These are phyloP conservation scores for Arabidopsis hybrid DNA, from an alignment of 441 rosid species.

Conservation along the genomic window DNA sequence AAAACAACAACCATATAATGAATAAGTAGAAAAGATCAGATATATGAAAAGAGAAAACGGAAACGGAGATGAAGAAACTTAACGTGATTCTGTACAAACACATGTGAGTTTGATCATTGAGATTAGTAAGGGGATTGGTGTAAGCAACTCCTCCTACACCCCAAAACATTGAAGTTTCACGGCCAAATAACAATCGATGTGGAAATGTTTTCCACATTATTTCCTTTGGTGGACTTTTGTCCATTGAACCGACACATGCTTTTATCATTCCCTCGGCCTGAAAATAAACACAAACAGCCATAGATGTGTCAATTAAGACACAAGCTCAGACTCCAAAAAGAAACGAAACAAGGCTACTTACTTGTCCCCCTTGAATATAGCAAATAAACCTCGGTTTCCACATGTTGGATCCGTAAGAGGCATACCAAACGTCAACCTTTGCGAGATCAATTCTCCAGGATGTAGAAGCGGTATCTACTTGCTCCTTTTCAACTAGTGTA, in stretches of 20 bases:
- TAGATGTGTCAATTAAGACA: no score
- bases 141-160: slow-evolving; percentile 95
- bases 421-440: slow-evolving; percentile 83
- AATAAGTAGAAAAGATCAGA: slow-evolving; percentile 18
- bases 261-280: no score
- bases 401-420: slow-evolving; percentile 88
- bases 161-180: slow-evolving; percentile 64
- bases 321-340: not conserved
- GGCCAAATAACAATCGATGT: slow-evolving; percentile 83
- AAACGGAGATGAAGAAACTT: slow-evolving; percentile 36
- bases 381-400: slow-evolving; percentile 86
- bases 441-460: slow-evolving; percentile 79
- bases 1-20: no score
- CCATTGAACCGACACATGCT: slow-evolving; percentile 76
- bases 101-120: slow-evolving; percentile 57
- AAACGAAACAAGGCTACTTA: slow-evolving; percentile 39
- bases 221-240: slow-evolving; percentile 77
- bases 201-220: slow-evolving; percentile 74
- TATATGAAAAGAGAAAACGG: slow-evolving; percentile 21
- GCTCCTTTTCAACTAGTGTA: no score
- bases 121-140: slow-evolving; percentile 60
- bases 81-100: slow-evolving; percentile 89
- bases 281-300: no score
- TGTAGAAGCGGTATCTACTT: slow-evolving; percentile 34
- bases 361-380: slow-evolving; percentile 93